Evolutionary conservation across 1,139 yeast species (phyloP), one percentile per base, ranked within the genome.

Genomic region (Yueomyces sp.): DNA sequence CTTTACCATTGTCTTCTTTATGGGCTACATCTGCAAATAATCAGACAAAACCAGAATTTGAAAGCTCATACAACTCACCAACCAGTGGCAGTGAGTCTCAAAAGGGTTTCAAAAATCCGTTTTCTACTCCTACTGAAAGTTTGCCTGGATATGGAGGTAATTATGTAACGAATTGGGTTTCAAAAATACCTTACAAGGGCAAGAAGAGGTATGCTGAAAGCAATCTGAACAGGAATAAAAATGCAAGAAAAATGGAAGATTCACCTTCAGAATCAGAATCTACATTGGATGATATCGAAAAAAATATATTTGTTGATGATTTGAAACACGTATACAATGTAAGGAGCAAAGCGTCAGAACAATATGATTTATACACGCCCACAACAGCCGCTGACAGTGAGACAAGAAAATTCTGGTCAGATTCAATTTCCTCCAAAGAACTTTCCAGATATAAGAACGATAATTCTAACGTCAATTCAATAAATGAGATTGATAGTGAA

Each of bases 1-100:
- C 87, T 6, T 66, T 87, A 43, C 96, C 96, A 1, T 64, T 87
- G 41, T 78, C 95, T 0, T 78, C 95, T 0, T 73, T 86, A 71
- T 87, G 96, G 96, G 95, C 96, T 1, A 63, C 73, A 3, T 62
- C 78, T n/a, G 70, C 77, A 2, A 76, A 75, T 50, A 71, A 70
- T 42, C 49, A 65, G 2, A 56, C 71, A 4, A 51, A 52, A 9
- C 63, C 72, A 9, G 60, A 58, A 12, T 52, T 66, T 4, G 37
- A 50, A 27, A 46, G 44, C 32, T 46, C 57, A 4, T 56, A 50
- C 5, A 50, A 44, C 37, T 36, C 47, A 8, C 44, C 51, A 1
- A 47, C 41, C 5, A 41, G 43, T 28, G 46, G 44, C 27, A 44
- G 50, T 29, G 52, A 51, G 9, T 39, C 41, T 6, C 11, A 30